phyloP scores from a whole-genome alignment of 495 filamentous ascomycete genomes.

The Podospora tetraspora region DNA sequence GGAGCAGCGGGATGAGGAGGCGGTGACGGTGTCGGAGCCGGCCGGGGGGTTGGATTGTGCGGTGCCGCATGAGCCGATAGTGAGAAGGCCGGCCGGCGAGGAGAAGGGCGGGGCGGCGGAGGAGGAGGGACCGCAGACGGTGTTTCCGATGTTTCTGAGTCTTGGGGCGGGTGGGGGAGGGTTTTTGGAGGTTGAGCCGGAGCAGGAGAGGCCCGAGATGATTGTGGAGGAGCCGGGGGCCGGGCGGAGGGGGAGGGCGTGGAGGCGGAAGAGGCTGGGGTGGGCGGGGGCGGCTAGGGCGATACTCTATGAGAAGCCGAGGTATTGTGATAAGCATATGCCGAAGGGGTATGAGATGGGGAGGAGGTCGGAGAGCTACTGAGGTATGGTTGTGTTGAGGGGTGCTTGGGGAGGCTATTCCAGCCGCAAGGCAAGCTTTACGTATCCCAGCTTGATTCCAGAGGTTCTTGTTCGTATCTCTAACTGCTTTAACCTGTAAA shows the following conservation, averaged over 20 bases:
- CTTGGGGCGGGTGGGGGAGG: neutral
- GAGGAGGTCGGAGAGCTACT: constrained; percentile 21
- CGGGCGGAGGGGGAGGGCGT: constrained; percentile 29
- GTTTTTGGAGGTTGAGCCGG: constrained; percentile 10
- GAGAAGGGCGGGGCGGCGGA: neutral
- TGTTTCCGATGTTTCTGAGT: neutral
- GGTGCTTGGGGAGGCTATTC: no score
- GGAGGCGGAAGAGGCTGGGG: constrained; percentile 36
- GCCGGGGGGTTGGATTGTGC: neutral
- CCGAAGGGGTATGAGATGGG: constrained; percentile 15
- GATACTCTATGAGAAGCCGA: constrained; percentile 19
- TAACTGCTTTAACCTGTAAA: no score
- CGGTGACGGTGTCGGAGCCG: neutral
- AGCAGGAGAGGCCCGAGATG: constrained; percentile 19
- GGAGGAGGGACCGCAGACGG: neutral
- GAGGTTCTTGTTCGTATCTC: neutral
- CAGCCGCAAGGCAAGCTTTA: neutral
- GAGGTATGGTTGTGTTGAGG: neutral
- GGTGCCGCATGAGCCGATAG: neutral
- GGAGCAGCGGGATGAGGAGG: neutral
- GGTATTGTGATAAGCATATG: constrained; percentile 18
- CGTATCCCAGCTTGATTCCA: no score
- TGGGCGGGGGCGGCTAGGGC: constrained; percentile 33
- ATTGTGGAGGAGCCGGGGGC: constrained; percentile 33
- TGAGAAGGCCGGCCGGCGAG: neutral